Evolutionary conservation across 2,329 filamentous ascomycete species (phyloP).

Genomic region (Dichotomopilus funicola): DNA sequence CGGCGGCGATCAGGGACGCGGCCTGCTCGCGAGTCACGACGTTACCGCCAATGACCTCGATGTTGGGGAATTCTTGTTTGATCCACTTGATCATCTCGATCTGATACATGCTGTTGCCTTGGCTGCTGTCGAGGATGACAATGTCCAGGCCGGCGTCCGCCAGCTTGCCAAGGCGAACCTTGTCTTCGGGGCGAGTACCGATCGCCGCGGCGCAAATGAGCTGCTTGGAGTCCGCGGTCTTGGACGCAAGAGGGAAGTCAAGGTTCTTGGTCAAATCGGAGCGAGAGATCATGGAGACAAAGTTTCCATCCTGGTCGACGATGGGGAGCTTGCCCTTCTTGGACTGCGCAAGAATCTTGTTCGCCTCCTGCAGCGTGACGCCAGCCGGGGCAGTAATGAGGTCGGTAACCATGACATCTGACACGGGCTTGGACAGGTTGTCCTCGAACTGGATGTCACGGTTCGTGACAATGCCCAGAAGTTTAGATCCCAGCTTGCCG

Average conservation of each 20-base stretch:
- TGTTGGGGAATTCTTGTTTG: constrained; percentile 75
- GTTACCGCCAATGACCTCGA: constrained; percentile 97
- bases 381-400: constrained; percentile 81
- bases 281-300: constrained; percentile 85
- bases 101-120: constrained; percentile 98
- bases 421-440: constrained; percentile 63
- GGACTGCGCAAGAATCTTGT: constrained; percentile 84
- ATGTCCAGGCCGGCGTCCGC: constrained; percentile 94
- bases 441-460: constrained; percentile 97
- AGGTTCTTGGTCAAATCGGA: constrained; percentile 99
- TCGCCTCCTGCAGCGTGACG: constrained; percentile 80
- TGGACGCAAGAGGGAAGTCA: constrained; percentile 92
- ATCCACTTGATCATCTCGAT: constrained; percentile 97
- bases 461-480: constrained; percentile 95
- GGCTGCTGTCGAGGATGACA: constrained; percentile 90
- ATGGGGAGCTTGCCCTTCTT: constrained; percentile 99
- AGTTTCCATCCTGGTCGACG: constrained; percentile 73
- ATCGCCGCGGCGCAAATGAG: constrained; percentile 92
- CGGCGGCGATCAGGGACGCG: constrained; percentile 82
- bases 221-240: constrained; percentile 95
- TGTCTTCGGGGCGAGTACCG: constrained; percentile 91
- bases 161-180: constrained; percentile 74
- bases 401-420: constrained; percentile 91
- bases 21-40: constrained; percentile 97
- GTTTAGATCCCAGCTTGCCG: constrained; percentile 89